Evolutionary conservation across 164 flowering plant genomes (phyloP), one percentile per base, ranked within the genome.

Genomic region (Vitis rotundifolia): DNA sequence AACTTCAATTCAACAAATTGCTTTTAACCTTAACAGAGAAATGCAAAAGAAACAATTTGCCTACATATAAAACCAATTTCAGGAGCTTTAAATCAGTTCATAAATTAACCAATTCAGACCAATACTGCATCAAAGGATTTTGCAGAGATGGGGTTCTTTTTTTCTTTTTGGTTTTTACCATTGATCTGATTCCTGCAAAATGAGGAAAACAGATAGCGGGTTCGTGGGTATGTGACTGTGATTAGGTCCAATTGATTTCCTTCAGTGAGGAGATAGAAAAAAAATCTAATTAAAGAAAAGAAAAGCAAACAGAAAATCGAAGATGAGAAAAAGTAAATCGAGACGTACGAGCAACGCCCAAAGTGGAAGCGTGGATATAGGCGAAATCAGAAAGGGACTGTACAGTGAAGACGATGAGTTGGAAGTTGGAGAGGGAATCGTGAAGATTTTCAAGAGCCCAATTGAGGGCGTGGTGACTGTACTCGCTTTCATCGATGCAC

Each of bases 401-500:
- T 0, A 53, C 87, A 9, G 81, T 78, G 66, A 87, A 86, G 78
- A 91, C 29, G 29, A 85, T 4, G 22, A 88, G 76, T 1, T 77
- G 74, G 13, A 80, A 71, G 2, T 72, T 15, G 16, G 75, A 9
- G 67, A 87, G 52, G 58, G 80, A 54, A 0, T 83, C 81, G 1
- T 12, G 56, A 1, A 92, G 81, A 49, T 80, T 83, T 3, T 74
- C 64, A 11, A 92, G 86, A 0, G 82, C 70, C 97, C 97, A 92
- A 13, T 75, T 61, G 2, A 90, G 85, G 11, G 97, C 95, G 68
- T 83, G 80, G 74, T 72, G 83, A 69, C 94, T 92, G 81, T 76
- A 81, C n/a, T 90, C 95, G 73, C 91, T 86, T 60, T 86, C 95
- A 37, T 92, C 95, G 1, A 92, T 83, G 11, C 91, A 94, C 75